These are phyloP conservation scores for Lantana camara DNA, from an alignment of 257 asterid genomes.

Conservation along the genomic window DNA sequence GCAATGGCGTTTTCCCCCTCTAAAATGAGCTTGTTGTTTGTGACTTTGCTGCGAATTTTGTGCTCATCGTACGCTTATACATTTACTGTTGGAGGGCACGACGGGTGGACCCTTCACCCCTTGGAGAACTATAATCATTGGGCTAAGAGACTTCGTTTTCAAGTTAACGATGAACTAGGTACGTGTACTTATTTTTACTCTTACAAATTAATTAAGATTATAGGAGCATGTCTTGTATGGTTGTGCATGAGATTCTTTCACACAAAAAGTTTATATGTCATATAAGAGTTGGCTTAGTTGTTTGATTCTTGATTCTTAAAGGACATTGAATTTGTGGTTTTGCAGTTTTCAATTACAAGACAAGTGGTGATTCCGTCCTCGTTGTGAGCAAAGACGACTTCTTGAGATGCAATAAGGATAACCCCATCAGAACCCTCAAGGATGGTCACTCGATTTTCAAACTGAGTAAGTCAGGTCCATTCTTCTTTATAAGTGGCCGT, in stretches of 20 bases:
- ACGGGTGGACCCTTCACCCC: conserved; percentile 47
- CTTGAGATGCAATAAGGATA: conserved; percentile 44
- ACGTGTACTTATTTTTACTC: conserved; percentile 24
- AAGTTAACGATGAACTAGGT: conserved; percentile 43
- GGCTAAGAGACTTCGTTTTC: conserved; percentile 44
- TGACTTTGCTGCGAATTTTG: conserved; percentile 30
- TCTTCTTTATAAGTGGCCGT: conserved; percentile 57
- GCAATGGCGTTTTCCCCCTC: conserved; percentile 19
- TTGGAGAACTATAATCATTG: conserved; percentile 37
- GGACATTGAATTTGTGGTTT: not conserved
- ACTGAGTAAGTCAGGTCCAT: conserved; percentile 42
- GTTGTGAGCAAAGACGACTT: conserved; percentile 45
- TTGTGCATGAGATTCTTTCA: too few relatives aligned
- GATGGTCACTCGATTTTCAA: conserved; percentile 42
- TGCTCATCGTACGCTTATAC: conserved; percentile 36
- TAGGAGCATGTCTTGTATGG: too few relatives aligned
- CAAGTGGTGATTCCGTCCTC: conserved; percentile 47
- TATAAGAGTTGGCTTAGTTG: too few relatives aligned
- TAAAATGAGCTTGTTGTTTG: conserved; percentile 20
- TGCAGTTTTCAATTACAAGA: conserved; percentile 54
- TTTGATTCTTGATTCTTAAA: too few relatives aligned
- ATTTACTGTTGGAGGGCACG: conserved; percentile 44
- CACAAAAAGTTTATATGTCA: too few relatives aligned
- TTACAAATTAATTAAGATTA: too few relatives aligned
- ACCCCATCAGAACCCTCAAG: conserved; percentile 32